Percentiles rank a stretch among this genome's conserved stretches.
Evolutionary conservation across 2,329 filamentous ascomycete species (phyloP).

Genomic region (Fonsecaea multimorphosa): DNA sequence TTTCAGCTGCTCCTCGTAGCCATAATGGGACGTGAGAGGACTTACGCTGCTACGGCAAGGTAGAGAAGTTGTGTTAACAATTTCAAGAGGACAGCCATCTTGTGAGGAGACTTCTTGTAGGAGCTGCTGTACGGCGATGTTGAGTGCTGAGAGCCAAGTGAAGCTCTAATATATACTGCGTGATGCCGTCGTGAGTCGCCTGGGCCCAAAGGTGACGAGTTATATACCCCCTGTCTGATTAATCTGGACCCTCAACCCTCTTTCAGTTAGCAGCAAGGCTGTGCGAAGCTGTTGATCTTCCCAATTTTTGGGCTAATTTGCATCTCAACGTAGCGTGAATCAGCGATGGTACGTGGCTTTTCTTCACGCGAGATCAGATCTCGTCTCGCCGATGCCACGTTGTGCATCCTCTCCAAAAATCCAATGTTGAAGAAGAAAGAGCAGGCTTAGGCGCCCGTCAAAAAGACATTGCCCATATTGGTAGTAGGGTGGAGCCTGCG

Average conservation of each 20-base stretch:
- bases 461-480: not conserved
- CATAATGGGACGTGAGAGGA: not conserved
- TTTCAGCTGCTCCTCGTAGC: not conserved
- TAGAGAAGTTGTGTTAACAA: not conserved
- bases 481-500: too few species aligned
- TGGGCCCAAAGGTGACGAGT: not conserved
- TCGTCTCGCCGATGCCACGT: not conserved
- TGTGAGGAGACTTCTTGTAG: not conserved
- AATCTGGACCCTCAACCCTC: not conserved
- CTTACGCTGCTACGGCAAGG: not conserved
- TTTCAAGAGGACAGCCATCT: not conserved
- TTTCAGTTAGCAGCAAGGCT: not conserved
- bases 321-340: not conserved
- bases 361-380: not conserved
- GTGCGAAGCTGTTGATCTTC: not conserved
- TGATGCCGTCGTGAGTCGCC: not conserved
- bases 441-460: not conserved
- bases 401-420: not conserved
- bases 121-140: not conserved
- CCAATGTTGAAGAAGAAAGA: not conserved
- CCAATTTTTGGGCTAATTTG: not conserved
- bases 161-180: not conserved
- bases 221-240: not conserved
- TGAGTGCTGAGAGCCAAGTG: not conserved
- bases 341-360: not conserved